A percentile compares a stretch with the other conserved stretches of the same genome.
phyloP scores from a whole-genome alignment of 495 filamentous ascomycete species.

The Neurospora discreta region DNA sequence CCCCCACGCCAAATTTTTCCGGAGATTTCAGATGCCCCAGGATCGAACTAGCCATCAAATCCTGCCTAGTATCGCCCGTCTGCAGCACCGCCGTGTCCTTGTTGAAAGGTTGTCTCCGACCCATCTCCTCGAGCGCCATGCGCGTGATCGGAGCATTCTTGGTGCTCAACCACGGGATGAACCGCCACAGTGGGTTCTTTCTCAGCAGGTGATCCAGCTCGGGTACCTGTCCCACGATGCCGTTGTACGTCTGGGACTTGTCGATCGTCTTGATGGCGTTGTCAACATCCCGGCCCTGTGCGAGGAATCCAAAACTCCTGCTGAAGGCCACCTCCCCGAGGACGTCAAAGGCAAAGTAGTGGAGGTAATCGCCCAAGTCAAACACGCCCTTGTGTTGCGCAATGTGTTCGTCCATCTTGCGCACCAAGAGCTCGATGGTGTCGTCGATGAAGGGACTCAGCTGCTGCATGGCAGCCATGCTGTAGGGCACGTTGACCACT shows the following conservation, averaged over 20 bases:
- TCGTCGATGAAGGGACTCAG: slow-evolving; percentile 37
- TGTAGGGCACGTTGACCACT: slow-evolving; percentile 42
- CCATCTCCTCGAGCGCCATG: slow-evolving; percentile 40
- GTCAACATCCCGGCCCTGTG: slow-evolving; percentile 46
- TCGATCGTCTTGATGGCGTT: slow-evolving; percentile 42
- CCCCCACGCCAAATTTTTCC: slow-evolving; percentile 35
- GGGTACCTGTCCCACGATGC: slow-evolving; percentile 41
- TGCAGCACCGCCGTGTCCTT: slow-evolving; percentile 30
- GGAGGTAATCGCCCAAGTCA: slow-evolving; percentile 40
- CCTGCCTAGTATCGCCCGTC: slow-evolving; percentile 26
- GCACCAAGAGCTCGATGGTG: slow-evolving; percentile 31
- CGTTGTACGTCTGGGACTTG: slow-evolving; percentile 43
- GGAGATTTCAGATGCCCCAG: slow-evolving; percentile 36
- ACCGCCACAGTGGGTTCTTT: slow-evolving; percentile 38
- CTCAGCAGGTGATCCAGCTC: slow-evolving; percentile 35
- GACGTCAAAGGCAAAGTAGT: slow-evolving; percentile 49
- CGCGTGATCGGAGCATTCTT: slow-evolving; percentile 39
- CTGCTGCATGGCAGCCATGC: slow-evolving; percentile 43
- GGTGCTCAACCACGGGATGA: slow-evolving; percentile 34
- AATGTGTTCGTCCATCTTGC: slow-evolving; percentile 28
- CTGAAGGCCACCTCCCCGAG: slow-evolving; percentile 53
- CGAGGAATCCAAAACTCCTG: slow-evolving; percentile 52
- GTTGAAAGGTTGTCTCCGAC: slow-evolving; percentile 31
- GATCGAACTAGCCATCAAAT: slow-evolving; percentile 38
- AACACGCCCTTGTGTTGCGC: slow-evolving; percentile 13